Evolutionary conservation across 768 basidiomycete genomes (phyloP).

Genomic region (Russula foetens): DNA sequence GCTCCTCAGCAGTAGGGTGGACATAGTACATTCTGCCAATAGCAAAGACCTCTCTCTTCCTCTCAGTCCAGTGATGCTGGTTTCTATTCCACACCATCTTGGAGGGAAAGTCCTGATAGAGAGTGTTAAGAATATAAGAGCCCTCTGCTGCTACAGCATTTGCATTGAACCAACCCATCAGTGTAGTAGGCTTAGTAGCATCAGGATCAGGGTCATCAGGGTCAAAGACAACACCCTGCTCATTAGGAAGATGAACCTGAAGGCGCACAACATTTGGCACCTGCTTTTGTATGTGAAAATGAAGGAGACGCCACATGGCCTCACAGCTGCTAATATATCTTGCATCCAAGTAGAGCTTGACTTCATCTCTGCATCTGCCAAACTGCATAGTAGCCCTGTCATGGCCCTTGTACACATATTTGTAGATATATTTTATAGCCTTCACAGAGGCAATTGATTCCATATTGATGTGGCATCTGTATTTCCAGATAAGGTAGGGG

Average conservation of each 20-base stretch:
- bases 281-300: background rate
- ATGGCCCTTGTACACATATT: background rate
- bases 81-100: conserved; percentile 20
- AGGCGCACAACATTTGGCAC: background rate
- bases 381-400: conserved; percentile 27
- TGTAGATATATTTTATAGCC: conserved; percentile 35
- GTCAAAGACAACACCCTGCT: conserved; percentile 29
- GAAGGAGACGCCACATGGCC: background rate
- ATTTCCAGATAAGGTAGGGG: background rate
- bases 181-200: conserved; percentile 24
- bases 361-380: conserved; percentile 28
- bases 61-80: conserved; percentile 28
- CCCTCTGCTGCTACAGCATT: conserved; percentile 8
- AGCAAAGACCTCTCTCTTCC: no score
- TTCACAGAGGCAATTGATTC: conserved; percentile 34
- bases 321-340: background rate
- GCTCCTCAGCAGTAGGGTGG: no score
- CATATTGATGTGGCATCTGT: conserved; percentile 42
- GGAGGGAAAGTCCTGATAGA: conserved; percentile 20
- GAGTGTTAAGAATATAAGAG: conserved; percentile 34
- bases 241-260: background rate
- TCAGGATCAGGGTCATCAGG: conserved; percentile 19
- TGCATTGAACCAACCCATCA: conserved; percentile 28
- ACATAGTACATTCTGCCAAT: no score
- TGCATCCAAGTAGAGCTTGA: conserved; percentile 28